phyloP scores from a whole-genome alignment of 2,329 filamentous ascomycete genomes.

The Ophiostoma ips region DNA sequence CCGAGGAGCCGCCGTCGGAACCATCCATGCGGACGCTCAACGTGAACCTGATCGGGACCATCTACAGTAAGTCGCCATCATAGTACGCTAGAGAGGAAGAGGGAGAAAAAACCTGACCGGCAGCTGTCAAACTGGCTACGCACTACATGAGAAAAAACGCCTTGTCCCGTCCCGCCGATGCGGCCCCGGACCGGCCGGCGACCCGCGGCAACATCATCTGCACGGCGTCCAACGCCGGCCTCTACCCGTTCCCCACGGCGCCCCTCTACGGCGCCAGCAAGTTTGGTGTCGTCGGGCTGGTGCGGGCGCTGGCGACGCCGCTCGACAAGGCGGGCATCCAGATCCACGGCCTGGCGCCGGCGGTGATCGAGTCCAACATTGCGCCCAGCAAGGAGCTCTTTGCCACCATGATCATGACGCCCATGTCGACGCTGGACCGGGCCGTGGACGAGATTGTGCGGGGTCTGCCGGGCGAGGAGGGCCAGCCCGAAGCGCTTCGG shows the following conservation, averaged over 20 bases:
- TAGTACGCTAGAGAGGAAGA: conserved; percentile 25
- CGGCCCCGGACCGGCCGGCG: not conserved
- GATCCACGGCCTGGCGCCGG: conserved; percentile 37
- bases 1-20: conserved; percentile 19
- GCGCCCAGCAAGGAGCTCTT: conserved; percentile 30
- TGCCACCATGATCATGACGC: conserved; percentile 34
- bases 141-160: conserved; percentile 33
- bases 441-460: conserved; percentile 29
- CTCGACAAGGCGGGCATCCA: conserved; percentile 29
- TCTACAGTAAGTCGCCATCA: conserved; percentile 27
- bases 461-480: conserved; percentile 16
- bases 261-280: conserved; percentile 37
- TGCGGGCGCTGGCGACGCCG: conserved; percentile 29
- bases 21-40: conserved; percentile 24
- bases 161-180: conserved; percentile 1
- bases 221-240: conserved; percentile 37
- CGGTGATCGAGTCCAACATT: conserved; percentile 34
- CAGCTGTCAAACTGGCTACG: not conserved
- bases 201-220: conserved; percentile 32
- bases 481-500: conserved; percentile 13
- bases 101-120: not conserved
- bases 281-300: conserved; percentile 32
- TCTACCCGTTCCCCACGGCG: conserved; percentile 36
- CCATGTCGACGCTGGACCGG: conserved; percentile 31
- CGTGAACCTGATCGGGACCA: conserved; percentile 25